Evolutionary conservation across 2,329 filamentous ascomycete genomes (phyloP).

Genomic region (Talaromyces funiculosus): DNA sequence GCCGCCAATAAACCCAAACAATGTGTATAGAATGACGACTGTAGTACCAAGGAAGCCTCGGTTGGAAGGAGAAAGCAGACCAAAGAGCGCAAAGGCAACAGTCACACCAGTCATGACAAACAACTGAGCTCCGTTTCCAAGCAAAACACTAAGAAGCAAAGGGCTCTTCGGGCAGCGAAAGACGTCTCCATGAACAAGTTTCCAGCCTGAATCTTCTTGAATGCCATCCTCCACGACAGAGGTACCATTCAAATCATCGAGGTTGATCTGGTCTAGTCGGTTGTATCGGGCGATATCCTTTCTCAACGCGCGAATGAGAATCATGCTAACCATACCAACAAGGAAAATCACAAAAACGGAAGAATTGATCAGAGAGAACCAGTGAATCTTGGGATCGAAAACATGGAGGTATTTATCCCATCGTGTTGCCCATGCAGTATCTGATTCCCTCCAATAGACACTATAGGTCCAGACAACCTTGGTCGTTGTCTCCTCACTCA

Average conservation of each 20-base stretch:
- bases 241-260: slow-evolving; percentile 81
- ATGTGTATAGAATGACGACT: slow-evolving; percentile 85
- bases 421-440: slow-evolving; percentile 87
- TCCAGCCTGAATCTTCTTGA: slow-evolving; percentile 97
- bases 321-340: slow-evolving; percentile 85
- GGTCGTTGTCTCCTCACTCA: slow-evolving; percentile 60
- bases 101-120: slow-evolving; percentile 97
- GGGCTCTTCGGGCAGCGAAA: slow-evolving; percentile 83
- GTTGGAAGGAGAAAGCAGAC: slow-evolving; percentile 92
- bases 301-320: slow-evolving; percentile 77
- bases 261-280: slow-evolving; percentile 79
- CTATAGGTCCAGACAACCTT: slow-evolving; percentile 84
- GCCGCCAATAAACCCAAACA: slow-evolving; percentile 87
- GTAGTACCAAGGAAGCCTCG: slow-evolving; percentile 89
- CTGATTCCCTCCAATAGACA: slow-evolving; percentile 78
- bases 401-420: slow-evolving; percentile 99
- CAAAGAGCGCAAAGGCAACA: slow-evolving; percentile 84
- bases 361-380: slow-evolving; percentile 97
- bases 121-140: slow-evolving; percentile 90
- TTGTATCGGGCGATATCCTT: slow-evolving; percentile 98
- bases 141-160: slow-evolving; percentile 75
- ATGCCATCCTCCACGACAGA: slow-evolving; percentile 82
- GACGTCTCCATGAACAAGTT: slow-evolving; percentile 93
- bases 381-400: slow-evolving; percentile 96
- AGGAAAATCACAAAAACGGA: slow-evolving; percentile 91